Percentiles rank a stretch among this genome's conserved stretches.
Conservation (phyloP, 2,329 filamentous ascomycete species). For the Pezicula carpinea region DNA sequence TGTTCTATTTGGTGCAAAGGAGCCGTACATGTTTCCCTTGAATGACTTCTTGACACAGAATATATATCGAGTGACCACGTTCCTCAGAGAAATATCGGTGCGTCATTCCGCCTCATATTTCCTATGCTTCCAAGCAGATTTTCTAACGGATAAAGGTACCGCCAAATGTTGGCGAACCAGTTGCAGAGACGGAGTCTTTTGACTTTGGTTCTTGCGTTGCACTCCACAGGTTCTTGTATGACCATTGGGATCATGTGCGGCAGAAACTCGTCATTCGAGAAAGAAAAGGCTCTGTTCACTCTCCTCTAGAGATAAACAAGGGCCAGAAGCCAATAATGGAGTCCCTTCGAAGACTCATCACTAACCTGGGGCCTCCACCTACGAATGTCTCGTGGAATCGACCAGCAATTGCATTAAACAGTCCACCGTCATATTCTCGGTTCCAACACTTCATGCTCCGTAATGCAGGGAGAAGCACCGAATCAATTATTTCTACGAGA, state of each 20-base stretch:
- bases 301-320: conserved; percentile 47
- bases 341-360: conserved; percentile 56
- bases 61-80: conserved; percentile 63
- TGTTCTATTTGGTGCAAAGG: conserved; percentile 66
- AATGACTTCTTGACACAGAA: conserved; percentile 66
- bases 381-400: conserved; percentile 67
- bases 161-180: conserved; percentile 41
- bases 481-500: conserved; percentile 58
- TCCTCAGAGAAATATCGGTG: conserved; percentile 63
- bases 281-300: conserved; percentile 50
- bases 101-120: conserved; percentile 21
- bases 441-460: conserved; percentile 71
- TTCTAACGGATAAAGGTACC: conserved; percentile 34
- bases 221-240: conserved; percentile 64
- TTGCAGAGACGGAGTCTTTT: conserved; percentile 46
- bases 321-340: conserved; percentile 54
- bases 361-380: conserved; percentile 62
- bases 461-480: conserved; percentile 61
- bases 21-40: conserved; percentile 67
- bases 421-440: conserved; percentile 58
- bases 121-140: neutral
- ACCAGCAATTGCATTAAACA: conserved; percentile 59
- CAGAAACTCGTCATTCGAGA: conserved; percentile 59
- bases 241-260: conserved; percentile 66
- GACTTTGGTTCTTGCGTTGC: conserved; percentile 70